Evolutionary conservation across 805 yeast species (phyloP).

Genomic region (Cyberlindnera xylosilytica): DNA sequence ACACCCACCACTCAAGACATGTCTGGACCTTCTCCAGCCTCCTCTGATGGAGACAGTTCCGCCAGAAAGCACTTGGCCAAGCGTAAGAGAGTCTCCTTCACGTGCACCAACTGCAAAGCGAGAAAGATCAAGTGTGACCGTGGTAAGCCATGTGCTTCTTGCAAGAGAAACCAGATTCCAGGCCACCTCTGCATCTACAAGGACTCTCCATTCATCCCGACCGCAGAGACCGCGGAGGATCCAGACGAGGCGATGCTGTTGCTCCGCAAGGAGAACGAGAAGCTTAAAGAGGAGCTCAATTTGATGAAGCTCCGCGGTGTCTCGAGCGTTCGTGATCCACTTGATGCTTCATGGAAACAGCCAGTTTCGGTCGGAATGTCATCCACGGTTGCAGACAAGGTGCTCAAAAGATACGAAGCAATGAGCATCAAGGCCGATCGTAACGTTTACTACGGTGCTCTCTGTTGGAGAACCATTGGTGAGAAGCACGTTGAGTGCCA

Average conservation of each 20-base stretch:
- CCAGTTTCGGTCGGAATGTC: neutral
- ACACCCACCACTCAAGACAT: no score
- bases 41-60: no score
- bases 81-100: conserved; percentile 12
- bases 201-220: conserved; percentile 29
- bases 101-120: conserved; percentile 24
- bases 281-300: conserved; percentile 17
- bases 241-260: conserved; percentile 13
- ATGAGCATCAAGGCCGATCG: conserved; percentile 13
- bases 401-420: conserved; percentile 8
- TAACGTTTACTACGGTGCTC: conserved; percentile 19
- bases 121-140: conserved; percentile 28
- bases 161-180: conserved; percentile 24
- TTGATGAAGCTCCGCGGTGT: conserved; percentile 4
- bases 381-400: neutral
- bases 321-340: neutral
- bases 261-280: conserved; percentile 19
- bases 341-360: no score
- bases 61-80: neutral
- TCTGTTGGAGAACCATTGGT: conserved; percentile 21
- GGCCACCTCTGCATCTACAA: conserved; percentile 26
- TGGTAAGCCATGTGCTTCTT: conserved; percentile 24
- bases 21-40: no score
- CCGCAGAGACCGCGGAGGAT: conserved; percentile 17
- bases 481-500: conserved; percentile 3